Base-by-base conservation (phyloP, 768 basidiomycete species). In the Boletus fagicola region DNA sequence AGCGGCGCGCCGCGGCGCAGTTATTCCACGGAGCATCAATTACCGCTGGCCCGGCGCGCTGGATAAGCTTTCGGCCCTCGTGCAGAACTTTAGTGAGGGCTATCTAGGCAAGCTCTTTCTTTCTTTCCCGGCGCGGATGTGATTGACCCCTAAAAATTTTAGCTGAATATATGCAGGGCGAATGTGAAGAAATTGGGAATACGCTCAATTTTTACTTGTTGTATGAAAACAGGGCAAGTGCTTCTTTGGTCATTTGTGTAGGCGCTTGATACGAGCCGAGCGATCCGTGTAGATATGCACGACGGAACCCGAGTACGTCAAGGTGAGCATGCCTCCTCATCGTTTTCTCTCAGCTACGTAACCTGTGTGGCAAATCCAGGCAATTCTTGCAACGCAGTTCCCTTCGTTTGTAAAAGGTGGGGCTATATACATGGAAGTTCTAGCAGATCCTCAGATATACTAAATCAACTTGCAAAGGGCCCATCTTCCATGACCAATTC, bases 1-100 rank as follows among this genome's bases (percentile, higher is more conserved):
- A 13, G 84, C 84, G 8, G 74, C 74, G 8, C 67, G 68, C 1
- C 48, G 75, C 22, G 83, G 82, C 4, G 83, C 83, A 30, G 75
- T 77, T 11, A 66, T 80, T n/a, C 67, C 78, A 0, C 80, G 80
- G 1, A 67, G 57, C 18, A 65, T 72, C 1, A 57, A 64, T 28
- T 80, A 79, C 0, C 76, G 68, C 40, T 71, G 60, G 65, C 68
- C 75, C 7, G 82, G 80, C 26, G 80, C 78, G 57, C n/a, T 80
- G 4, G 83, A 83, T 57, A 61, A 82, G 16, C 63, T 83, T 26
- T 58, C 61, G n/a, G 55, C 31, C 15, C 66, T 81, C 71, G 68
- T 75, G 51, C 60, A 72, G 49, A 74, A 76, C 33, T 77, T 75
- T 52, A 68, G 69, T 4, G 62, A 64, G 40, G 84, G 83, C 1